Base-by-base conservation (phyloP, 2,329 filamentous ascomycete species). In the Clonostachys rhizophaga region DNA sequence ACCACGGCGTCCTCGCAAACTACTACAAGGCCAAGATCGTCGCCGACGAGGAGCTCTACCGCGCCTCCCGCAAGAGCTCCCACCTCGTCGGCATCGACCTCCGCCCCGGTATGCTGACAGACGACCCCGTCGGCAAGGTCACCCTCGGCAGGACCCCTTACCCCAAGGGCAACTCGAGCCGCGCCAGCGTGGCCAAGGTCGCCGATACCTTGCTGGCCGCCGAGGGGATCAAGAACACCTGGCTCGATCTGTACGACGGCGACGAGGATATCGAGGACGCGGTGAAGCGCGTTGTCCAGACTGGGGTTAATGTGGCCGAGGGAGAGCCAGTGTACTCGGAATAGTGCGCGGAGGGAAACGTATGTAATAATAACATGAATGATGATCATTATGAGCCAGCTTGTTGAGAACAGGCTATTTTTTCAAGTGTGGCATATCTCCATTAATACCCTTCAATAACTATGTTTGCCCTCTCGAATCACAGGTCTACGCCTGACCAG, bases 21-120 rank as follows among this genome's bases (percentile, higher is more conserved):
- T 85, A 85, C 62, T 82, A 77, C 63, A 64, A 76, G 58, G 81
- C 81, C 51, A 85, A 85, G 63, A 57, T 84, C 14, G 76, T 70
- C 6, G 78, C 81, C 8, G 82, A 85, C 58, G 75, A 82, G 62
- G 70, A 65, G 3, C 66, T 83, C 5, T 78, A 79, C 57, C 65
- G 71, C 42, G 68, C 71, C 11, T 69, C 69, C 34, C 68, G 68
- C 54, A 63, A 67, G 59, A 64, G 63, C 40, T 35, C 52, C 1
- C 65, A 61, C 14, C 69, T 83, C 34, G 67, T 70, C 3, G 76
- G 69, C 47, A 75, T 84, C 54, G 63, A 69, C 57, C 66, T 85
- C 44, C 73, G 81, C 1, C 79, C 81, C 0, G 78, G 73, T 2
- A 53, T 54, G 1, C 61, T 84, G 54, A 75, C 69, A 6, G 64